Base-by-base conservation (phyloP, 345 rosid species). In the Arabidopsis suecica region DNA sequence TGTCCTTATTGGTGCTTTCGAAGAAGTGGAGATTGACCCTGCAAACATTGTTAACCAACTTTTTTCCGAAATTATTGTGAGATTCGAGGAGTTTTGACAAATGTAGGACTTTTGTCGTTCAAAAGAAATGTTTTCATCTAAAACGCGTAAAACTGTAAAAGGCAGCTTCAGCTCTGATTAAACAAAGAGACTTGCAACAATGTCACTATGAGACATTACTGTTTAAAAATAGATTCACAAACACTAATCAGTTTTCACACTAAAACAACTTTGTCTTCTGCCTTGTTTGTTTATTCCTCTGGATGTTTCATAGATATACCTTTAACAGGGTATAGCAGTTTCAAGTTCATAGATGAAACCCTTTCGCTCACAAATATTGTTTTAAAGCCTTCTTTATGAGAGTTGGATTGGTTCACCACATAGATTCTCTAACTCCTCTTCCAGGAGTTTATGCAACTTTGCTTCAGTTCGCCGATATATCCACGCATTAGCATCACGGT, bases 401-500 rank as follows among this genome's bases (percentile, higher is more conserved):
- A 91, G 93, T 61, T 79, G 69, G 67, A 94, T 81, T 20, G 88
- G 91, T 74, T 85, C 86, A 57, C 95, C 88, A 38, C 96, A 91
- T 16, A 88, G 81, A 61, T 80, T 81, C 83, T 83, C 79, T 65
- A 94, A 75, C 76, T 94, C 98, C 38, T 74, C 85, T 82, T 91
- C 96, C 63, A 94, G 75, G 36, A 91, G 78, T 70, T 71, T 48
- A 23, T 82, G 71, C 69, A 93, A 80, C 68, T 84, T 87, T 54
- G 91, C 92, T 80, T 80, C 86, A 0, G 86, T 91, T 66, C 98
- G 76, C 50, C 94, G 81, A 56, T 93, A 93, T 32, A 93, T 76
- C 98, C 98, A 91, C 22, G 87, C 82, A 68, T 84, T 78, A 50
- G 89, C 79, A 63, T 79, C 79, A 55, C 2, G 78, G 73, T 93